Conservation (phyloP, 2,329 filamentous ascomycete species). For the Trichophyton simii region DNA sequence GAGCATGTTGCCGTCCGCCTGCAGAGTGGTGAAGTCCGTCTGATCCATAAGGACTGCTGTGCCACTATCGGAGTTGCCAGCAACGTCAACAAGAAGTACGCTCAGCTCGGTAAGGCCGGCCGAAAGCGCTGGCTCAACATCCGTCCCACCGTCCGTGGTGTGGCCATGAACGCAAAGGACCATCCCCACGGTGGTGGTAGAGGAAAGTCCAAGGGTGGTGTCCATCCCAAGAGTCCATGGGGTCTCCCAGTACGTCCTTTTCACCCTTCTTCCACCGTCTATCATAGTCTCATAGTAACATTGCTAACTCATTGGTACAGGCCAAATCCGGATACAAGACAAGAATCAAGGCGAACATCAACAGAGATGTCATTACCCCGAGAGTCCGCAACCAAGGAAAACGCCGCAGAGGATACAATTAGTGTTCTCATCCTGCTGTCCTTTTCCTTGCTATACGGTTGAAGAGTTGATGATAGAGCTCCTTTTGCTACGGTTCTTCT, state of each 20-base stretch:
- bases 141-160: slow-evolving; percentile 85
- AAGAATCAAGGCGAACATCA: slow-evolving; percentile 72
- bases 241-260: slow-evolving; percentile 66
- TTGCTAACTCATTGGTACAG: slow-evolving; percentile 20
- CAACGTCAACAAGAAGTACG: slow-evolving; percentile 83
- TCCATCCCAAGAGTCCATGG: slow-evolving; percentile 91
- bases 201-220: slow-evolving; percentile 98
- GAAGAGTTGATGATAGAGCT: neutral
- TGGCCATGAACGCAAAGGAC: slow-evolving; percentile 98
- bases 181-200: slow-evolving; percentile 98
- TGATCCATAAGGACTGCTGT: slow-evolving; percentile 81
- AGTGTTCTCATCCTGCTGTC: slow-evolving; percentile 9
- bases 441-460: neutral
- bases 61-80: slow-evolving; percentile 90
- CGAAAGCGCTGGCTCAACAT: slow-evolving; percentile 88
- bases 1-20: slow-evolving; percentile 73
- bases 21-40: slow-evolving; percentile 84
- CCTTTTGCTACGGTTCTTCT: neutral
- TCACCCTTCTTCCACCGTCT: slow-evolving; percentile 7
- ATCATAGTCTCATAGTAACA: slow-evolving; percentile 2
- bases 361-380: slow-evolving; percentile 79
- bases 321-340: slow-evolving; percentile 67
- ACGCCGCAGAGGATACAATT: slow-evolving; percentile 55
- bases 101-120: slow-evolving; percentile 87
- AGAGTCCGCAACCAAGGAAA: slow-evolving; percentile 84